phyloP scores from a whole-genome alignment of 2,329 filamentous ascomycete genomes.

The Scedosporium dehoogii region DNA sequence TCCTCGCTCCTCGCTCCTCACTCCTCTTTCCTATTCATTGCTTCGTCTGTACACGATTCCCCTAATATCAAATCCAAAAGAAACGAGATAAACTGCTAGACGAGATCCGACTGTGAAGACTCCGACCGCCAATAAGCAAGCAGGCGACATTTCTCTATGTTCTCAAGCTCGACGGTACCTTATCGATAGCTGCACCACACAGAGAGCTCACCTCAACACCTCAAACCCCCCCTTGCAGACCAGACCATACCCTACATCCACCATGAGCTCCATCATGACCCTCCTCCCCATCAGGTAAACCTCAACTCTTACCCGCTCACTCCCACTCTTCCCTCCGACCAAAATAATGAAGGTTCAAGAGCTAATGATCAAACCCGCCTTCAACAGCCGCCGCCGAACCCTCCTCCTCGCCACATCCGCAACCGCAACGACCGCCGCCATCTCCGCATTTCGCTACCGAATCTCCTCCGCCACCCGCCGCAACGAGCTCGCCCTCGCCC shows the following conservation, averaged over 20 bases:
- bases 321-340: not conserved
- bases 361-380: not conserved
- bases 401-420: conserved; percentile 10
- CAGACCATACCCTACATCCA: not conserved
- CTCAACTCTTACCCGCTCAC: not conserved
- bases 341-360: not conserved
- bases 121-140: not conserved
- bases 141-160: too few species aligned
- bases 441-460: conserved; percentile 18
- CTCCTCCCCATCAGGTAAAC: not conserved
- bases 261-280: not conserved
- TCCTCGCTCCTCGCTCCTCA: not conserved
- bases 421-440: conserved; percentile 16
- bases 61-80: not conserved
- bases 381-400: conserved; percentile 21
- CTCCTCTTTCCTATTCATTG: not conserved
- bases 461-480: conserved; percentile 21
- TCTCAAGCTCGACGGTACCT: not conserved
- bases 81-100: too few species aligned
- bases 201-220: not conserved
- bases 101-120: not conserved
- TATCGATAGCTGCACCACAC: not conserved
- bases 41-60: not conserved
- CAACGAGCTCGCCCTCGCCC: conserved; percentile 29
- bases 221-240: not conserved